Conservation (phyloP, 1,284 basidiomycete genomes). For the Cutaneotrichosporon sp. region DNA sequence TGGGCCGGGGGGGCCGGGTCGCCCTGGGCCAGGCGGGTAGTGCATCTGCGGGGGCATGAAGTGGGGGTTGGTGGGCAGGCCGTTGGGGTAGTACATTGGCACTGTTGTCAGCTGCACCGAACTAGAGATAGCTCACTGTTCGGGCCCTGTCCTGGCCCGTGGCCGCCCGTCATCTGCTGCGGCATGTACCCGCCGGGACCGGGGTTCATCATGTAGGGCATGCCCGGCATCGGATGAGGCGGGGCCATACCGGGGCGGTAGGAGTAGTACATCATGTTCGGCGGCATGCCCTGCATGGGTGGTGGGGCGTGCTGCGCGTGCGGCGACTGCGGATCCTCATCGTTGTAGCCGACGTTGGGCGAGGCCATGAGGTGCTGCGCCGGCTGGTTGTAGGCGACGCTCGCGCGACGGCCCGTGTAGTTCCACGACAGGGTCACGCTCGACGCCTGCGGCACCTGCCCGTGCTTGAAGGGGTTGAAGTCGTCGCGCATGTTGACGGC, state of each 20-base stretch:
- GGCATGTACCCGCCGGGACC: conserved; percentile 34
- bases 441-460: conserved; percentile 65
- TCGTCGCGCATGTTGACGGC: conserved; percentile 84
- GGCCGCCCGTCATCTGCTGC: conserved; percentile 33
- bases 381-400: conserved; percentile 58
- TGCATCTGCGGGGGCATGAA: conserved; percentile 47
- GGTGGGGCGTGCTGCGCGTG: conserved; percentile 24
- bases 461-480: conserved; percentile 84
- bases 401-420: conserved; percentile 81
- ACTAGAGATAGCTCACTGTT: conserved; percentile 36
- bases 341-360: conserved; percentile 6
- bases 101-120: conserved; percentile 20
- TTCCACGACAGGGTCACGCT: conserved; percentile 78
- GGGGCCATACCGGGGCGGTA: conserved; percentile 42
- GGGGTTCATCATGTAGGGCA: conserved; percentile 46
- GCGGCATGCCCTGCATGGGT: conserved; percentile 32
- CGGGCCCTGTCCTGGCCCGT: conserved; percentile 30
- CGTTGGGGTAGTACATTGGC: conserved; percentile 28
- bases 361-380: conserved; percentile 42
- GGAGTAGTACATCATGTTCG: conserved; percentile 37
- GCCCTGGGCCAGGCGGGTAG: conserved; percentile 31
- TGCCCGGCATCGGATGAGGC: conserved; percentile 26
- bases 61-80: conserved; percentile 35
- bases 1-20: conserved; percentile 24
- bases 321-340: conserved; percentile 23